These are phyloP conservation scores for Tetracentron sinense DNA, from an alignment of 164 flowering plant genomes.

Conservation along the genomic window DNA sequence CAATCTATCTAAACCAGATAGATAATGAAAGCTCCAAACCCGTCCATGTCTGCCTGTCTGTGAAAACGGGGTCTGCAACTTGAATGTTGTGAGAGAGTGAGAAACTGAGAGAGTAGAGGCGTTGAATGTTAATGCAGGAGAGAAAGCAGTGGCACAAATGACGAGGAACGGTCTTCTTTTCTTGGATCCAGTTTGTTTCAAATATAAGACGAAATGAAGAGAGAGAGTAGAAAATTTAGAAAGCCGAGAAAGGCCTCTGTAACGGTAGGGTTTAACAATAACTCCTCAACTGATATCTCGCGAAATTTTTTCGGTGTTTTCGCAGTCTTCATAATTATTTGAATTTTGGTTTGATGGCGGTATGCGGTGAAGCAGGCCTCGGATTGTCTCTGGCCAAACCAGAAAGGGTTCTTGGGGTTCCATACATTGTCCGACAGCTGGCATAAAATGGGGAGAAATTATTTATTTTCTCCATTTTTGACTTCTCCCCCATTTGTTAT, in stretches of 20 bases:
- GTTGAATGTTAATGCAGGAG: slow-evolving; percentile 3
- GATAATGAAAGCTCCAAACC: slow-evolving; percentile 8
- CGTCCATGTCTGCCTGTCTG: slow-evolving; percentile 14
- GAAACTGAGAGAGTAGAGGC: slow-evolving; percentile 7
- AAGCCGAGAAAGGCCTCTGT: not conserved
- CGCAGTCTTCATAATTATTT: too few species aligned
- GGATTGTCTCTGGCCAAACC: too few species aligned
- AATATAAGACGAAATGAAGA: not conserved
- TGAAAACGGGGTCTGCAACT: not conserved
- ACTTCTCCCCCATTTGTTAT: too few species aligned
- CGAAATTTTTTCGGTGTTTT: too few species aligned
- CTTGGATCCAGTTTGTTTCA: slow-evolving; percentile 31
- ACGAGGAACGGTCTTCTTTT: slow-evolving; percentile 60
- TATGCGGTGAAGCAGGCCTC: too few species aligned
- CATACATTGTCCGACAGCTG: too few species aligned
- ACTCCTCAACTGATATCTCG: too few species aligned
- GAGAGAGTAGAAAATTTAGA: too few species aligned
- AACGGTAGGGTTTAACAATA: not conserved
- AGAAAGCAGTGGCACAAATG: slow-evolving; percentile 14
- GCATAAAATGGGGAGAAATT: too few species aligned
- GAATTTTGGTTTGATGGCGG: too few species aligned
- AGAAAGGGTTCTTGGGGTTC: too few species aligned
- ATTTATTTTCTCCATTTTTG: too few species aligned
- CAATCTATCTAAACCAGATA: not conserved
- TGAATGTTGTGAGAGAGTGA: not conserved